Base-by-base conservation (phyloP, 139 green algal species). In the Chlamydomonas eustigma region DNA sequence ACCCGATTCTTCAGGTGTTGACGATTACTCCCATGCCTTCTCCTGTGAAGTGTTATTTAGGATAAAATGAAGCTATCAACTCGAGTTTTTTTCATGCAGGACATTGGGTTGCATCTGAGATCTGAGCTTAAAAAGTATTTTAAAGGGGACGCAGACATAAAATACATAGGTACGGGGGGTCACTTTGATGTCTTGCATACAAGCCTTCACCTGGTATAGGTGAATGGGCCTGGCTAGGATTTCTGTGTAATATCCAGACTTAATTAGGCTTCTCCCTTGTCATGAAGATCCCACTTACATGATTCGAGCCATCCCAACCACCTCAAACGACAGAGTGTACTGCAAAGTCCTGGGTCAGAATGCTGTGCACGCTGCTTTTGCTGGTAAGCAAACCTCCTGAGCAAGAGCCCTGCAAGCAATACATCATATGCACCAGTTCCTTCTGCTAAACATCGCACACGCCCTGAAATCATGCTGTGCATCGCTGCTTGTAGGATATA, bases 331-430 rank as follows among this genome's bases (percentile, higher is more conserved):
- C 85, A 88, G 92, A 75, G 94, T 96, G 74, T 97, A 97, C 85
- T 97, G 92, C 88, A 96, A 95, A 83, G 88, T 94, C 51, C 82
- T 99, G 74, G 95, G 91, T 0, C 94, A 99, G 79, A 93, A 92
- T 64, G 92, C 95, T 18, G 93, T 99, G 66, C 95, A 98, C 75
- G 94, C 84, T 2, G 93, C 94, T 0, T 98, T 98, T 88, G 93
- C 92, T 1, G 95, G 92, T 78, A 37, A 38, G 72, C 12, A 58
- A 12, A 18, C 12, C 44, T 58, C 18, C 18, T 58, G 44, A 58
- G 12, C 44, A 18, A 58, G 44, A 58, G 44, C 12, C 12, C 44
- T 58, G 44, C 44, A 58, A 28, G 12, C 44, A 28, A 18, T 28
- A 58, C 12, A 18, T 58, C 44, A 58, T 18, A 12, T 58, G 44